Evolutionary conservation across 2,329 filamentous ascomycete species (phyloP).

Genomic region (Colletotrichum truncatum): DNA sequence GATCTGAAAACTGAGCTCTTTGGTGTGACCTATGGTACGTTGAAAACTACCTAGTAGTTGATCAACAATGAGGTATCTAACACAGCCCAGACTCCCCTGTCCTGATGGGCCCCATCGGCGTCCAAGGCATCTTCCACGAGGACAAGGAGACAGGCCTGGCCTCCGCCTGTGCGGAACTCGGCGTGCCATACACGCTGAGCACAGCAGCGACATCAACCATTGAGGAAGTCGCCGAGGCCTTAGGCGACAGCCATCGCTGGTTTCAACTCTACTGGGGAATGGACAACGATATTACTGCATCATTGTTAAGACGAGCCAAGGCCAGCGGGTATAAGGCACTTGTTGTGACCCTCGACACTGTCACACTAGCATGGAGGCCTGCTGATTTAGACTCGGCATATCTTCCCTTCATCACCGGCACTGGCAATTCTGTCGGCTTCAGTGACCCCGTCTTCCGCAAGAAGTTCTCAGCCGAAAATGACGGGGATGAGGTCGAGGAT

Average conservation of each 20-base stretch:
- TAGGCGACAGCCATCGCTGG: conserved; percentile 68
- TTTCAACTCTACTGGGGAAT: conserved; percentile 81
- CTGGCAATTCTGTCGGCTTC: conserved; percentile 71
- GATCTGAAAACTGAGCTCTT: conserved; percentile 63
- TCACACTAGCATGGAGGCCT: conserved; percentile 74
- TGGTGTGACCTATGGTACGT: conserved; percentile 53
- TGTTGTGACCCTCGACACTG: conserved; percentile 79
- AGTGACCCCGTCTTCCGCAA: conserved; percentile 72
- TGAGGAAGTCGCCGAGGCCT: conserved; percentile 71
- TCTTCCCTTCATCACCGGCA: conserved; percentile 65
- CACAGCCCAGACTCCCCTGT: conserved; percentile 54
- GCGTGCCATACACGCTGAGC: conserved; percentile 73
- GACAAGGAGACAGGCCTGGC: conserved; percentile 73
- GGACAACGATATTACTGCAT: conserved; percentile 71
- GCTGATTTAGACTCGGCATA: conserved; percentile 72
- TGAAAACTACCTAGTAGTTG: background rate
- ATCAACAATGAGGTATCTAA: background rate
- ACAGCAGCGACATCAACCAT: conserved; percentile 72
- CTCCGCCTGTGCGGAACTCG: conserved; percentile 65
- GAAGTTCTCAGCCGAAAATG: conserved; percentile 61
- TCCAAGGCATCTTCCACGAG: conserved; percentile 72
- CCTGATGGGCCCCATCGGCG: conserved; percentile 74
- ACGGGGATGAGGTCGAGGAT: conserved; percentile 56
- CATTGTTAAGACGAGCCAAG: conserved; percentile 69
- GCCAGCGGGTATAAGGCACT: conserved; percentile 70